phyloP scores from a whole-genome alignment of 208 protist species.

The Crithidia sp. region DNA sequence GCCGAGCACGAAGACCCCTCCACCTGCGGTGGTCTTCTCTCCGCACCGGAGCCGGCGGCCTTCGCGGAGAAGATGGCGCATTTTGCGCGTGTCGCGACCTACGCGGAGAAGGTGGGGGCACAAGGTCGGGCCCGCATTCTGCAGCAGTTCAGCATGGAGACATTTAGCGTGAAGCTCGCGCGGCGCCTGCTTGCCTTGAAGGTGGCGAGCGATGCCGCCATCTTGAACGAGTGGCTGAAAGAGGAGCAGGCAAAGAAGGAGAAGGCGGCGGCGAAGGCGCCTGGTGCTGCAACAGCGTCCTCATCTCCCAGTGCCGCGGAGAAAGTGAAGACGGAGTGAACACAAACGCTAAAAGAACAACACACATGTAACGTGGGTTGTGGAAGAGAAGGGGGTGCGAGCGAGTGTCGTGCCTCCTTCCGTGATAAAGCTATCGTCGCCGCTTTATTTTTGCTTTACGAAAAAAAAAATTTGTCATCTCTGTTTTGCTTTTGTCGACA shows the following conservation, averaged over 20 bases:
- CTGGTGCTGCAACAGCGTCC: neutral
- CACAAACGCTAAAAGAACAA: constrained; percentile 5
- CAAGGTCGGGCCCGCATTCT: constrained; percentile 46
- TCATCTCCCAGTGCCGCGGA: neutral
- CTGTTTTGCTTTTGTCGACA: too few species aligned
- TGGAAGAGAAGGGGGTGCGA: too few species aligned
- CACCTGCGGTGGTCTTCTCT: constrained; percentile 57
- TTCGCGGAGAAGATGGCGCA: constrained; percentile 67
- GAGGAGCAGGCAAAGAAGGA: constrained; percentile 5
- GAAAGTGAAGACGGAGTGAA: constrained; percentile 15
- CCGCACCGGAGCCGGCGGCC: constrained; percentile 53
- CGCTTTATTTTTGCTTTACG: too few species aligned
- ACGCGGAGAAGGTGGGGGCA: constrained; percentile 44
- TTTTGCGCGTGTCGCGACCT: constrained; percentile 36
- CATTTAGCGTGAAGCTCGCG: constrained; percentile 61
- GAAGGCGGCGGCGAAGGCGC: neutral
- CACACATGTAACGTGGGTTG: too few species aligned
- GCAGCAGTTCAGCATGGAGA: constrained; percentile 52
- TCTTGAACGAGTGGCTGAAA: constrained; percentile 16
- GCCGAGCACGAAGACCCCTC: constrained; percentile 31
- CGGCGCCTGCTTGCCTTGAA: constrained; percentile 26
- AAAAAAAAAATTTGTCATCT: too few species aligned
- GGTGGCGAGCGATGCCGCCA: constrained; percentile 13
- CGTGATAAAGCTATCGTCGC: too few species aligned
- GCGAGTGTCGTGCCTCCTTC: too few species aligned